A percentile compares a stretch with the other conserved stretches of the same genome.
phyloP scores from a whole-genome alignment of 2,329 filamentous ascomycete genomes.

The Pseudocercospora vitis region DNA sequence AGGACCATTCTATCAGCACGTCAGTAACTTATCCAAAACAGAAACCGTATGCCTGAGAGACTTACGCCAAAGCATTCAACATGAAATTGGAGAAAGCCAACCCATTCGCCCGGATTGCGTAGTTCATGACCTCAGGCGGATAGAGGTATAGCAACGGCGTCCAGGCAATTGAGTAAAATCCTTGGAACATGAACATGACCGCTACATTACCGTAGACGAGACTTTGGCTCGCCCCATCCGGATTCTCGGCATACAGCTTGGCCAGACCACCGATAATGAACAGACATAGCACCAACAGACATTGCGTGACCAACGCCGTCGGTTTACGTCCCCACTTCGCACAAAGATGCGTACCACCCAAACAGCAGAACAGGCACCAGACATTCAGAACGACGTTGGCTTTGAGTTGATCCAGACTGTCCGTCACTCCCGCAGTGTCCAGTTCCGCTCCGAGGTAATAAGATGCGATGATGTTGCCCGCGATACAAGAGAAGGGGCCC shows the following conservation, averaged over 20 bases:
- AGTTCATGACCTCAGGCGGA: slow-evolving; percentile 53
- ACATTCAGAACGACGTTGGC: slow-evolving; percentile 40
- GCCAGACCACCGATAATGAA: slow-evolving; percentile 55
- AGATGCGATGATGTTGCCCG: slow-evolving; percentile 41
- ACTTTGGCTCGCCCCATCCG: slow-evolving; percentile 26
- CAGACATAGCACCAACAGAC: slow-evolving; percentile 41
- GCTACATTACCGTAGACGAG: slow-evolving; percentile 48
- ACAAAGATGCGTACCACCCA: slow-evolving; percentile 26
- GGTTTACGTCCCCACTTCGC: slow-evolving; percentile 30
- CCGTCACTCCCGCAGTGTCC: slow-evolving; percentile 41
- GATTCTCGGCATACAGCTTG: slow-evolving; percentile 40
- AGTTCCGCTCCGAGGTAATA: slow-evolving; percentile 46
- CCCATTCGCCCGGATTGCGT: slow-evolving; percentile 52
- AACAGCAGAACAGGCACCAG: slow-evolving; percentile 37
- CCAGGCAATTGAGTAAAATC: slow-evolving; percentile 53
- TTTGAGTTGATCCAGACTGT: slow-evolving; percentile 42
- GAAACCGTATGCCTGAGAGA: not conserved
- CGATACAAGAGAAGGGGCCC: slow-evolving; percentile 29
- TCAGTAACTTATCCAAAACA: not conserved
- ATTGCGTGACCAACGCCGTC: slow-evolving; percentile 30
- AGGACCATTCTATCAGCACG: slow-evolving; percentile 40
- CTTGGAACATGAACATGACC: slow-evolving; percentile 53
- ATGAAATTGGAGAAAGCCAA: slow-evolving; percentile 26
- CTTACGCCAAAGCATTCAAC: slow-evolving; percentile 31
- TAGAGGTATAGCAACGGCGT: slow-evolving; percentile 53